Conservation (phyloP, 2,329 filamentous ascomycete genomes). For the Corinectria fuckeliana region DNA sequence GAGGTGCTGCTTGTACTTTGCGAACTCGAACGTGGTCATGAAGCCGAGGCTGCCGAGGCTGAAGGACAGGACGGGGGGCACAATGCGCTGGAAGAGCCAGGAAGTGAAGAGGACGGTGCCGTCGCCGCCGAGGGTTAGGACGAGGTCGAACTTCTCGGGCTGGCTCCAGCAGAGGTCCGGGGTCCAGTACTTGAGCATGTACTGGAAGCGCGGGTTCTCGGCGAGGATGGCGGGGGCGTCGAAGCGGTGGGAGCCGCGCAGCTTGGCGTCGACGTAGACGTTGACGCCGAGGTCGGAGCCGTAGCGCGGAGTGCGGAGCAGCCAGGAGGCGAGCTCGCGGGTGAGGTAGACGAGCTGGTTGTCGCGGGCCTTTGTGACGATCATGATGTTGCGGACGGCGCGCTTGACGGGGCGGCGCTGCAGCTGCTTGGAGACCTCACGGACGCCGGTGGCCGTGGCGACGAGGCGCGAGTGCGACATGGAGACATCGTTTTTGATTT, state of each 20-base stretch:
- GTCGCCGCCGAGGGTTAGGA: slow-evolving; percentile 85
- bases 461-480: slow-evolving; percentile 94
- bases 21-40: slow-evolving; percentile 86
- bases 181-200: slow-evolving; percentile 95
- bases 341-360: slow-evolving; percentile 91
- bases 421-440: slow-evolving; percentile 94
- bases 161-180: slow-evolving; percentile 93
- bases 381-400: slow-evolving; percentile 94
- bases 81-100: slow-evolving; percentile 90
- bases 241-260: slow-evolving; percentile 88
- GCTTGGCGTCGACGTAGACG: slow-evolving; percentile 97
- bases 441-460: slow-evolving; percentile 92
- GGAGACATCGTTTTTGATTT: slow-evolving; percentile 87
- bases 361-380: slow-evolving; percentile 96
- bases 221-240: slow-evolving; percentile 74
- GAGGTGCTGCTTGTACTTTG: slow-evolving; percentile 85
- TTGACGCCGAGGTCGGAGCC: slow-evolving; percentile 90
- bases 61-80: slow-evolving; percentile 85
- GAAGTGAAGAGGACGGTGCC: slow-evolving; percentile 88
- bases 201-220: slow-evolving; percentile 76
- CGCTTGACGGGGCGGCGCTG: slow-evolving; percentile 91
- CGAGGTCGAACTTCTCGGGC: slow-evolving; percentile 94
- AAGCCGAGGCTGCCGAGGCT: slow-evolving; percentile 87
- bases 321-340: slow-evolving; percentile 84
- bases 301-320: slow-evolving; percentile 88